Conservation (phyloP, 257 asterid genomes). For the Gentiana macrophylla region DNA sequence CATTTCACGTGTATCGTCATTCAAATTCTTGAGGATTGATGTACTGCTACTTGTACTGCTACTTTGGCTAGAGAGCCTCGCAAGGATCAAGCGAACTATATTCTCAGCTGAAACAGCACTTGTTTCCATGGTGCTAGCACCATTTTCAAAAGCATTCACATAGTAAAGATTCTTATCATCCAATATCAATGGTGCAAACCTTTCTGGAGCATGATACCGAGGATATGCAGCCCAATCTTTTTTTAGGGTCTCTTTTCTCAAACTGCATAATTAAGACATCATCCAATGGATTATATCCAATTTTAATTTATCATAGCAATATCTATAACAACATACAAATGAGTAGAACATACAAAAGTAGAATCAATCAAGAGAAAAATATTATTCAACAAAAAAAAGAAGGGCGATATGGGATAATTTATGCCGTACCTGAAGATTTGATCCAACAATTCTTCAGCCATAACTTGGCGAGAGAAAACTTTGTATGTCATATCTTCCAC, state of each 20-base stretch:
- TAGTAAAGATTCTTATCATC: slow-evolving; percentile 73
- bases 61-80: slow-evolving; percentile 33
- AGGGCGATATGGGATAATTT: neutral
- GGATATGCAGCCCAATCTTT: slow-evolving; percentile 96
- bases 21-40: slow-evolving; percentile 33
- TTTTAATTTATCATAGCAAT: too few relatives aligned
- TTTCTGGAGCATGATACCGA: slow-evolving; percentile 81
- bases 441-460: slow-evolving; percentile 62
- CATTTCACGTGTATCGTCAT: slow-evolving; percentile 19
- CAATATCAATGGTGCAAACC: slow-evolving; percentile 62
- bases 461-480: slow-evolving; percentile 67
- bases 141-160: slow-evolving; percentile 92
- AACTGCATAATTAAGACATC: slow-evolving; percentile 21
- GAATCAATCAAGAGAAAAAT: neutral
- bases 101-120: slow-evolving; percentile 98
- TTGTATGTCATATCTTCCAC: slow-evolving; percentile 73
- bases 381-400: neutral
- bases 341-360: neutral
- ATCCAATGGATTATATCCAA: too few relatives aligned
- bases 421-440: slow-evolving; percentile 55
- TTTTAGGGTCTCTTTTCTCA: slow-evolving; percentile 60
- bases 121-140: slow-evolving; percentile 95
- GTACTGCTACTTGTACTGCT: slow-evolving; percentile 13
- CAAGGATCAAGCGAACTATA: slow-evolving; percentile 79
- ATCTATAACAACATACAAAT: too few relatives aligned